Evolutionary conservation across 768 basidiomycete species (phyloP), one percentile per base, ranked within the genome.

Genomic region (Chalciporus piperatus): DNA sequence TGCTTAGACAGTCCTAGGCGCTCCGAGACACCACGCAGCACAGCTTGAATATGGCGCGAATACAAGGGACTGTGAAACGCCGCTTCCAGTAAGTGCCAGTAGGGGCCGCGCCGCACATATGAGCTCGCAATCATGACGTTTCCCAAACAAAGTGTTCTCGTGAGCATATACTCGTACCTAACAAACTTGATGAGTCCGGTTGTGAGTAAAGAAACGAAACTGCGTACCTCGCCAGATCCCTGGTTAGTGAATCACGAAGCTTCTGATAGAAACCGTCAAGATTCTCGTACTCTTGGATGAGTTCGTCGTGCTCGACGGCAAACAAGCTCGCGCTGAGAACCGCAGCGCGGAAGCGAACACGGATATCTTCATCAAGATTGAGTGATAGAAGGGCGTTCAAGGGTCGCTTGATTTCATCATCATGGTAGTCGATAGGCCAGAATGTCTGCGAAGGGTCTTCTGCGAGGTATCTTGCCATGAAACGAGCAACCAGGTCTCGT

Each of bases 41-140:
- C 74, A 8, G 76, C 73, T 51, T 76, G 69, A 39, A 80, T 70
- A 45, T 70, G 68, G 4, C 57, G 47, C 46, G 60, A 52, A 63
- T 64, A 50, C 45, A 63, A 55, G 38, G 55, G 55, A 16, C 60
- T 63, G 55, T 76, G 68, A 56, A 56, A 73, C 59, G 67, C 80
- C 6, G 81, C 79, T 65, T 95, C 92, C 52, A 98, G 72, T 44
- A 98, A 65, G 67, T 96, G 87, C 84, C 88, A 94, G 63, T 96
- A 93, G 1, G 92, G 80, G 4, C 84, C 88, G 14, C 91, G 82
- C 23, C 95, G 79, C 19, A 87, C 79, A 2, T 80, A 78, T 1
- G 91, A 86, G 61, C 85, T 88, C 16, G 83, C 78, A 37, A 97
- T 78, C 78, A 91, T 85, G 56, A 86, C 80, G 68, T 91, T 92